phyloP scores from a whole-genome alignment of 2,329 filamentous ascomycete genomes.

The Diaporthe humulicola region DNA sequence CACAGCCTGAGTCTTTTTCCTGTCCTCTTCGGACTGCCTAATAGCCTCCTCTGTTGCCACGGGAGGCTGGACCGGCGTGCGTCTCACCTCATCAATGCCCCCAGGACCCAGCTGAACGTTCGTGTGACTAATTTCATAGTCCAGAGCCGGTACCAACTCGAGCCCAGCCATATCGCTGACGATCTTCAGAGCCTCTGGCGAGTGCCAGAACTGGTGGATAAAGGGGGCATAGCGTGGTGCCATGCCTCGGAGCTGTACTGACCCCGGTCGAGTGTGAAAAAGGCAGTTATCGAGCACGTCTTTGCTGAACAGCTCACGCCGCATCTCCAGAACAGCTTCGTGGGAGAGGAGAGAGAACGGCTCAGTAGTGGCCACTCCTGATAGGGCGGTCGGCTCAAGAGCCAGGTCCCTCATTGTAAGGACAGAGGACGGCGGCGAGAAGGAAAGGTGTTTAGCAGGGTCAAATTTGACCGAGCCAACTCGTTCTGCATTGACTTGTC shows the following conservation, averaged over 20 bases:
- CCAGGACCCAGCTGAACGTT: constrained; percentile 64
- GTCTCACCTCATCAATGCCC: background rate
- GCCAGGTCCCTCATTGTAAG: too few species aligned
- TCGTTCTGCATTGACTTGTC: too few species aligned
- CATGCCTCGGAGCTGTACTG: background rate
- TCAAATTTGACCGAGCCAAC: too few species aligned
- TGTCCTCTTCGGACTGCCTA: constrained; percentile 50
- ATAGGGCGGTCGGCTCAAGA: too few species aligned
- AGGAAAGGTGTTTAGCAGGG: too few species aligned
- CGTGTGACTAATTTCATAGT: constrained; percentile 68
- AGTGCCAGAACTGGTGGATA: constrained; percentile 65
- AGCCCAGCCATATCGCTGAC: constrained; percentile 67
- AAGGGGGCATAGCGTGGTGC: constrained; percentile 68
- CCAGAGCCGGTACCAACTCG: constrained; percentile 66
- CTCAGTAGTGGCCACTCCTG: too few species aligned
- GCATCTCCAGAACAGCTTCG: too few species aligned
- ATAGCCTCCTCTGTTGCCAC: background rate
- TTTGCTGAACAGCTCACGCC: too few species aligned
- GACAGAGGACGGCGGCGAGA: too few species aligned
- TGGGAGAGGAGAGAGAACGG: too few species aligned
- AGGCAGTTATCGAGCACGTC: too few species aligned
- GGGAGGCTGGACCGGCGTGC: background rate
- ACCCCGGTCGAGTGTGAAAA: too few species aligned
- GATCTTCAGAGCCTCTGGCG: constrained; percentile 57
- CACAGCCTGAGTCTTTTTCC: constrained; percentile 57